Evolutionary conservation across 2,329 filamentous ascomycete genomes (phyloP).

Genomic region (Pestalotiopsis sp.): DNA sequence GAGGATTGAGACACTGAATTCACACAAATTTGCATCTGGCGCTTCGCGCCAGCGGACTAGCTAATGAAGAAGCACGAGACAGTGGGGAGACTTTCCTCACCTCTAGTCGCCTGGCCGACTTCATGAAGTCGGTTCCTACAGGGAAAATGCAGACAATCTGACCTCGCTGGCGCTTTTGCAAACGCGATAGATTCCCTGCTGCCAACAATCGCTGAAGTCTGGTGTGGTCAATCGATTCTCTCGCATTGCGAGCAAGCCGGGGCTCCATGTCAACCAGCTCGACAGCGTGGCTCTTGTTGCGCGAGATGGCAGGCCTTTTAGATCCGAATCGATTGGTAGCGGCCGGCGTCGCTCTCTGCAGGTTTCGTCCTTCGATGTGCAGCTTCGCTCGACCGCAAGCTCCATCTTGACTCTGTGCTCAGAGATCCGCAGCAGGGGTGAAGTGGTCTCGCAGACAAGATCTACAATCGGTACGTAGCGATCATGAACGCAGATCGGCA

Average conservation of each 20-base stretch:
- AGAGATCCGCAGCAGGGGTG: neutral
- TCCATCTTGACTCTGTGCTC: neutral
- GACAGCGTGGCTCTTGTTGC: neutral
- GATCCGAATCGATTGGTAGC: neutral
- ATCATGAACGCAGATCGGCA: neutral
- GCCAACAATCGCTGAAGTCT: no score
- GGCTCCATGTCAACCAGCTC: neutral
- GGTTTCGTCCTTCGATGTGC: neutral
- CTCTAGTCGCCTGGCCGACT: no score
- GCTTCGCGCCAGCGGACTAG: neutral
- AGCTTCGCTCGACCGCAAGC: neutral
- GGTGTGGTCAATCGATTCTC: no score
- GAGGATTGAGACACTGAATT: constrained; percentile 27
- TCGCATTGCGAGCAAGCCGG: no score
- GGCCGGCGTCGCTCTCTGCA: neutral
- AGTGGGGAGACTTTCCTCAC: no score
- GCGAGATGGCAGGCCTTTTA: no score
- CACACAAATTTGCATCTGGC: neutral
- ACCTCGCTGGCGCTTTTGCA: no score
- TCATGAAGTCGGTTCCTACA: no score
- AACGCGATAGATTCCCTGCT: no score
- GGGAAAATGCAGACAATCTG: no score
- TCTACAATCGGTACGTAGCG: neutral
- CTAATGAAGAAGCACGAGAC: neutral
- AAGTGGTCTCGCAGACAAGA: neutral